A percentile compares a stretch with the other conserved stretches of the same genome.
Evolutionary conservation across 257 asterid genomes (phyloP).

Genomic region (Fraxinus americana): DNA sequence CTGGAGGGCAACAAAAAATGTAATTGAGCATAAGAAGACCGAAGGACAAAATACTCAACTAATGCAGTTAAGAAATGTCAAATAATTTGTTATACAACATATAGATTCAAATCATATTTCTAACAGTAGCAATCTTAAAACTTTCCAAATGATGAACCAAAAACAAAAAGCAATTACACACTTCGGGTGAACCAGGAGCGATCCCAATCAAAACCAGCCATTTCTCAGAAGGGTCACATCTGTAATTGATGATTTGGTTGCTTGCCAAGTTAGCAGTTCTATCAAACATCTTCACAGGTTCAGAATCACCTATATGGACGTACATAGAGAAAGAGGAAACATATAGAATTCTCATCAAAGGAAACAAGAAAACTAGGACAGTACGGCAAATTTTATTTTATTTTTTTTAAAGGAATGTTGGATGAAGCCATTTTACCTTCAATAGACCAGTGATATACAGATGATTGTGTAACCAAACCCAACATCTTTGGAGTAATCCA

Average conservation of each 20-base stretch:
- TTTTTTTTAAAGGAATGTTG: background rate
- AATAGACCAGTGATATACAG: constrained; percentile 93
- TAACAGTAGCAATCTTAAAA: background rate
- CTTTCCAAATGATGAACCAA: background rate
- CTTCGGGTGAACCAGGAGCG: constrained; percentile 95
- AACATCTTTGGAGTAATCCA: constrained; percentile 88
- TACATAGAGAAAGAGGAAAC: constrained; percentile 3
- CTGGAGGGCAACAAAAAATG: background rate
- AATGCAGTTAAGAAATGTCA: background rate
- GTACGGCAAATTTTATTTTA: background rate
- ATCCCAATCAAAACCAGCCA: constrained; percentile 97
- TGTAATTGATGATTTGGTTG: constrained; percentile 88
- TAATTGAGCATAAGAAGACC: background rate
- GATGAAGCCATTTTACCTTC: constrained; percentile 54
- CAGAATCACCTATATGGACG: constrained; percentile 70
- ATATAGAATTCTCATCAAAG: background rate
- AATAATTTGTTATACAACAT: background rate
- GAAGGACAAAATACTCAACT: background rate
- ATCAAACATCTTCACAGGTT: constrained; percentile 85
- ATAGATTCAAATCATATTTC: background rate
- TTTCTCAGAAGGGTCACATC: constrained; percentile 88
- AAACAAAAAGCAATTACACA: constrained; percentile 29
- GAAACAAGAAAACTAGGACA: background rate
- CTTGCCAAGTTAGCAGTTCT: constrained; percentile 83
- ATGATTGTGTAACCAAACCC: constrained; percentile 85